These are phyloP conservation scores for Aspergillus ochraceus DNA, from an alignment of 2,329 filamentous ascomycete species.

Conservation along the genomic window DNA sequence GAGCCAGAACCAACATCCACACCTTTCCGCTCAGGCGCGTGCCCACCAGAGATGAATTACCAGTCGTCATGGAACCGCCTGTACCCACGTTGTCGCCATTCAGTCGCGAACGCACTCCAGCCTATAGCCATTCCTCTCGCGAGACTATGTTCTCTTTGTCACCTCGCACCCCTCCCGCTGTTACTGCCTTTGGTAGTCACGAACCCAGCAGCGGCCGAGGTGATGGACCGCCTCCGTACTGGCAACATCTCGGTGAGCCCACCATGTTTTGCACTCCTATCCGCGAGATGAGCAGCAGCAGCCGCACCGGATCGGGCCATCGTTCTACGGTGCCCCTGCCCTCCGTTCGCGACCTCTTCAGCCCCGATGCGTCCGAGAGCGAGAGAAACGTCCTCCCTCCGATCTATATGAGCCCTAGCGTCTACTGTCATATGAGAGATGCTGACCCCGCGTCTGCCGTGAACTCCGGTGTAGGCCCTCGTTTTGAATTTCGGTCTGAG, in stretches of 20 bases:
- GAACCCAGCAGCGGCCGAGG: background rate
- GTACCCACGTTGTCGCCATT: background rate
- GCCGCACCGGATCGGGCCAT: background rate
- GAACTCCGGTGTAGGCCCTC: background rate
- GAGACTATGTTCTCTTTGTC: background rate
- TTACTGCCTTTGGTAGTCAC: background rate
- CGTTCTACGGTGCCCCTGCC: background rate
- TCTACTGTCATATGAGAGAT: background rate
- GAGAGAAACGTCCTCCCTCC: background rate
- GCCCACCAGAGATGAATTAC: background rate
- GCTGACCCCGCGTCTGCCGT: background rate
- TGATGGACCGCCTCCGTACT: background rate
- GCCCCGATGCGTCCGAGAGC: background rate
- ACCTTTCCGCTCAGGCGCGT: background rate
- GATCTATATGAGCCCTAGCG: background rate
- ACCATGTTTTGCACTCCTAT: background rate
- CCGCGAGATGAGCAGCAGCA: background rate
- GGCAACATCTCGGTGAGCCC: background rate
- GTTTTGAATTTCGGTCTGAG: background rate
- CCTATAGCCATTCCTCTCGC: background rate
- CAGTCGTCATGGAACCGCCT: too few relatives aligned
- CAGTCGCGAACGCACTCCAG: background rate
- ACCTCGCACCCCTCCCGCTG: background rate
- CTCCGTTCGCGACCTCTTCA: background rate
- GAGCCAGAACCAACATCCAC: background rate